phyloP scores from a whole-genome alignment of 345 rosid species.

The Hibiscus syriacus region DNA sequence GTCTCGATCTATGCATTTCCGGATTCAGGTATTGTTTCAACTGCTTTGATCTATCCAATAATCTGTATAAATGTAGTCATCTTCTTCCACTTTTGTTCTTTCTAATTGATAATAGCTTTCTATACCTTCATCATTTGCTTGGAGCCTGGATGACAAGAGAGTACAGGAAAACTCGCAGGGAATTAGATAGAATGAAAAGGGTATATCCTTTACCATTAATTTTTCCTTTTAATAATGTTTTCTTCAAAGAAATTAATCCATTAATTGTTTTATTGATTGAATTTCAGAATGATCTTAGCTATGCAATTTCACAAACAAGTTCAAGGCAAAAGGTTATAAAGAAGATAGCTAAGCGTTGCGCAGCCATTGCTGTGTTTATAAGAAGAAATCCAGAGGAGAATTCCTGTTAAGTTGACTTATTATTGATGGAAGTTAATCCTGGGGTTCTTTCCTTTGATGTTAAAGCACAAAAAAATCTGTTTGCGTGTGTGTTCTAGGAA shows the following conservation, averaged over 20 bases:
- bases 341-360: slow-evolving; percentile 10
- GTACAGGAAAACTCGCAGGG: slow-evolving; percentile 1
- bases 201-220: slow-evolving; percentile 1
- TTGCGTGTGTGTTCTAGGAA: slow-evolving; percentile 15
- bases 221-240: not conserved
- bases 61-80: not conserved
- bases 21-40: slow-evolving; percentile 11
- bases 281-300: slow-evolving; percentile 2
- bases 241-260: not conserved
- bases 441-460: slow-evolving; percentile 3
- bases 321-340: slow-evolving; percentile 14
- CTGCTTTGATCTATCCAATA: not conserved
- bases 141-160: not conserved
- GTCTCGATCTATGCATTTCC: slow-evolving; percentile 7
- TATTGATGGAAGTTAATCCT: no score
- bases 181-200: slow-evolving; percentile 9
- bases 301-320: not conserved
- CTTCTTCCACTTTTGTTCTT: not conserved
- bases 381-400: slow-evolving; percentile 11
- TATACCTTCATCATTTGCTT: not conserved
- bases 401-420: slow-evolving; percentile 3
- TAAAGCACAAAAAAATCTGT: not conserved
- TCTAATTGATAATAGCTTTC: not conserved
- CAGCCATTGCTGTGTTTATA: slow-evolving; percentile 6
- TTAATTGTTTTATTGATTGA: not conserved